phyloP scores from a whole-genome alignment of 2,329 filamentous ascomycete genomes.

The Nigrospora osmanthi region DNA sequence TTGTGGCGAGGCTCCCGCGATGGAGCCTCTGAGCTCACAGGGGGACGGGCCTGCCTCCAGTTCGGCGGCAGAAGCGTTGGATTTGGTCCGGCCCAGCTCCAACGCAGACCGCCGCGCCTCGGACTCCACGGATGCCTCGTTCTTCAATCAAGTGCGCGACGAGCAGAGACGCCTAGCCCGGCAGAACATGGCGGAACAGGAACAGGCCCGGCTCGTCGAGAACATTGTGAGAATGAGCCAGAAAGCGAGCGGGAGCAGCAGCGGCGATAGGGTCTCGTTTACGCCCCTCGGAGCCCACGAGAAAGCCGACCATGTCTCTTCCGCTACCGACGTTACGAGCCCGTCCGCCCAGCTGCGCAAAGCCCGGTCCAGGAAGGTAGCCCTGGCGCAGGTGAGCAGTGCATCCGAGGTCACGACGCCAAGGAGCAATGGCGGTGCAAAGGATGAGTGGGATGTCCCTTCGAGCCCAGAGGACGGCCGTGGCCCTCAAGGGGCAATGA shows the following conservation, averaged over 20 bases:
- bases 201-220: constrained; percentile 21
- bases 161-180: constrained; percentile 7
- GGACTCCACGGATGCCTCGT: constrained; percentile 17
- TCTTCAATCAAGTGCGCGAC: constrained; percentile 17
- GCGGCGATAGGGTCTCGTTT: constrained; percentile 13
- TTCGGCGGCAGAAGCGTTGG: too few relatives aligned
- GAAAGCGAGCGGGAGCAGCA: constrained; percentile 19
- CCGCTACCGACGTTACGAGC: constrained; percentile 19
- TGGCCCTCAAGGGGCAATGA: constrained; percentile 3
- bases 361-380: constrained; percentile 6
- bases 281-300: constrained; percentile 13
- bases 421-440: constrained; percentile 6
- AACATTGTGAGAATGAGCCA: constrained; percentile 23
- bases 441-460: constrained; percentile 23
- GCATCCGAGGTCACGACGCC: constrained; percentile 18
- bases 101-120: constrained; percentile 10
- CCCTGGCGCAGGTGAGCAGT: constrained; percentile 8
- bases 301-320: constrained; percentile 11
- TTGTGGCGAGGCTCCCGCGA: constrained; percentile 11
- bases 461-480: constrained; percentile 15
- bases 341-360: constrained; percentile 8
- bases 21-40: constrained; percentile 19
- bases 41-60: too few relatives aligned
- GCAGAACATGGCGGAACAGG: constrained; percentile 11
- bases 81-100: too few relatives aligned